These are phyloP conservation scores for Metschnikowia peoriensis DNA, from an alignment of 805 yeast species.

Conservation along the genomic window DNA sequence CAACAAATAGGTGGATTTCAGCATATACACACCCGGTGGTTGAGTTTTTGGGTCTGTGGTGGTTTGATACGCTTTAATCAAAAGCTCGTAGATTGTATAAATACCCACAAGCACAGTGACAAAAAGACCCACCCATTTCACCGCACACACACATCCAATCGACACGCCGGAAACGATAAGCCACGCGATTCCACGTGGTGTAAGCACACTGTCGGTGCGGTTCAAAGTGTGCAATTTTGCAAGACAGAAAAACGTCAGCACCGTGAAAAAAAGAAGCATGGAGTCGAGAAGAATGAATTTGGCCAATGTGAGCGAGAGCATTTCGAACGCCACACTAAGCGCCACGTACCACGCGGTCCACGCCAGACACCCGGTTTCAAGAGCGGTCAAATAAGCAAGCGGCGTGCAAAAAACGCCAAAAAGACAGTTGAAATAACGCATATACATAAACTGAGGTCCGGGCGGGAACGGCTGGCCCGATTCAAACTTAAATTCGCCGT, in stretches of 20 bases:
- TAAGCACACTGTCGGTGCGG: constrained; percentile 33
- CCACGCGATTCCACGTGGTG: constrained; percentile 51
- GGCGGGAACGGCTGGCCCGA: constrained; percentile 66
- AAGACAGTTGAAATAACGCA: constrained; percentile 70
- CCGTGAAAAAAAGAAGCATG: constrained; percentile 72
- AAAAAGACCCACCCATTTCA: constrained; percentile 83
- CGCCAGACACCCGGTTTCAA: constrained; percentile 26
- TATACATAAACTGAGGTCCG: constrained; percentile 54
- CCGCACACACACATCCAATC: constrained; percentile 80
- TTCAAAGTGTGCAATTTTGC: constrained; percentile 50
- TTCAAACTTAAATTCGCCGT: constrained; percentile 72
- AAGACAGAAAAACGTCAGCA: constrained; percentile 38
- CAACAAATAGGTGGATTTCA: constrained; percentile 32
- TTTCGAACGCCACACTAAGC: constrained; percentile 63
- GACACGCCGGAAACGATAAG: constrained; percentile 59
- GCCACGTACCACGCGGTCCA: constrained; percentile 58
- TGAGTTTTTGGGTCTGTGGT: constrained; percentile 4
- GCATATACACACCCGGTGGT: background rate
- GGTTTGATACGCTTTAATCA: constrained; percentile 41
- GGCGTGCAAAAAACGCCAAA: constrained; percentile 70
- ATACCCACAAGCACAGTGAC: constrained; percentile 60
- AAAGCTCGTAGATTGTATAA: constrained; percentile 54
- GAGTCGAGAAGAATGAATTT: constrained; percentile 77
- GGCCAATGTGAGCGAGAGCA: constrained; percentile 65
- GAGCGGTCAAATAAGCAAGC: constrained; percentile 53